Conservation (phyloP, 345 rosid genomes). For the Boechera divaricarpa region DNA sequence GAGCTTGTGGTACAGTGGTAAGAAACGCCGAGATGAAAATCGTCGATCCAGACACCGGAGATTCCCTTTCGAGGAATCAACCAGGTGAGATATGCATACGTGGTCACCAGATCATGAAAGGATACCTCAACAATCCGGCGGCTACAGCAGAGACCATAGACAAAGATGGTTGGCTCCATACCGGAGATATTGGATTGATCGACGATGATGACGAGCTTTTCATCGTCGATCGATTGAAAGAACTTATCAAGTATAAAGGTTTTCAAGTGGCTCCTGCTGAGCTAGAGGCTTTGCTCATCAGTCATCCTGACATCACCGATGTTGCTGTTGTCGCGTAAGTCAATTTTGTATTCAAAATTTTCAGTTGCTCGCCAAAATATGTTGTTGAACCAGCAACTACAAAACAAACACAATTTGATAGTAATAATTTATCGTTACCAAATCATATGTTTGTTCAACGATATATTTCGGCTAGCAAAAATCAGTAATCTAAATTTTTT, state of each 20-base stretch:
- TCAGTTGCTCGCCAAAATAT: neutral
- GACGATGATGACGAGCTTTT: constrained; percentile 68
- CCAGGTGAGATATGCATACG: constrained; percentile 92
- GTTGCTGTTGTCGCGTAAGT: constrained; percentile 78
- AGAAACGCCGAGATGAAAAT: constrained; percentile 70
- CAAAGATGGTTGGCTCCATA: constrained; percentile 63
- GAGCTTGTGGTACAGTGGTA: constrained; percentile 88
- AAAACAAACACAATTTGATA: no score
- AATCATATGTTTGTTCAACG: neutral
- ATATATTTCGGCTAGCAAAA: no score
- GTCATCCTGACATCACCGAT: constrained; percentile 58
- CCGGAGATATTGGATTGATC: constrained; percentile 57
- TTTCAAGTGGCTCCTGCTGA: constrained; percentile 84
- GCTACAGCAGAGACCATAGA: constrained; percentile 60
- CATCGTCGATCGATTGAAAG: constrained; percentile 74
- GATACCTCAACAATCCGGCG: constrained; percentile 55
- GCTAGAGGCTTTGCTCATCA: constrained; percentile 65
- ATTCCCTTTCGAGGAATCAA: constrained; percentile 58
- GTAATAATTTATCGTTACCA: neutral
- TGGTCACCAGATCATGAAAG: constrained; percentile 92
- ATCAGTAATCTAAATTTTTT: no score
- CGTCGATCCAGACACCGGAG: constrained; percentile 66
- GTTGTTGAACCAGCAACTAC: neutral
- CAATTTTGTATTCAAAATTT: neutral
- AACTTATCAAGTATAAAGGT: constrained; percentile 75